phyloP scores from a whole-genome alignment of 805 yeast species.

The Phaffomyces antillensis region DNA sequence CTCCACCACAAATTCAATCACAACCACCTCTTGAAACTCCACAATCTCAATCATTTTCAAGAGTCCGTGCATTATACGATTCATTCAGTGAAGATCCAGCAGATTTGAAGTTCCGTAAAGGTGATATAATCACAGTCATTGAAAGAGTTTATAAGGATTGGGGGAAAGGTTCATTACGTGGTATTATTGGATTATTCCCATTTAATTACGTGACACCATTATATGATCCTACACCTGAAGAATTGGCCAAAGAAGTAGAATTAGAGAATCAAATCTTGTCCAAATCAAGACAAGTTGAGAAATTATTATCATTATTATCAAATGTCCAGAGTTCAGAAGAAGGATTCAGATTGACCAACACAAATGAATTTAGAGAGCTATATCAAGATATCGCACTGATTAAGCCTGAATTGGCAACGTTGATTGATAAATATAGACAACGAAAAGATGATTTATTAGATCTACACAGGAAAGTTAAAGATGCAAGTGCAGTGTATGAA shows the following conservation, averaged over 20 bases:
- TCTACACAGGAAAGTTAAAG: constrained; percentile 61
- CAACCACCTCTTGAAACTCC: constrained; percentile 3
- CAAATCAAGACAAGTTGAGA: constrained; percentile 58
- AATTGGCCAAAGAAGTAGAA: constrained; percentile 42
- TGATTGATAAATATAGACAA: constrained; percentile 70
- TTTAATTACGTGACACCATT: constrained; percentile 83
- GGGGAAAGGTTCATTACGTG: constrained; percentile 87
- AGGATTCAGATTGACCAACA: constrained; percentile 32
- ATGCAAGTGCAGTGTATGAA: constrained; percentile 65
- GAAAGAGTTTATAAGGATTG: constrained; percentile 89
- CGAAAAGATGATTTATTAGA: constrained; percentile 72
- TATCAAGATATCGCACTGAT: constrained; percentile 68
- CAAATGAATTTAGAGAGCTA: constrained; percentile 64
- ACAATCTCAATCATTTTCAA: constrained; percentile 32
- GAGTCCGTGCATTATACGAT: constrained; percentile 84
- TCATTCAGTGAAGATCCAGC: constrained; percentile 73
- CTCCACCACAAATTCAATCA: constrained; percentile 13
- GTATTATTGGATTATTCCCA: constrained; percentile 84
- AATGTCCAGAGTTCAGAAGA: constrained; percentile 25
- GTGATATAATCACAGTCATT: constrained; percentile 80
- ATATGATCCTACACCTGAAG: constrained; percentile 56
- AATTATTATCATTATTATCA: constrained; percentile 50
- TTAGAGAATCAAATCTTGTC: constrained; percentile 48
- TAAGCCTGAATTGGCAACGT: constrained; percentile 65
- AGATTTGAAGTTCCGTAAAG: constrained; percentile 79